Base-by-base conservation (phyloP, 495 filamentous ascomycete species). In the Cairneyella variabilis region DNA sequence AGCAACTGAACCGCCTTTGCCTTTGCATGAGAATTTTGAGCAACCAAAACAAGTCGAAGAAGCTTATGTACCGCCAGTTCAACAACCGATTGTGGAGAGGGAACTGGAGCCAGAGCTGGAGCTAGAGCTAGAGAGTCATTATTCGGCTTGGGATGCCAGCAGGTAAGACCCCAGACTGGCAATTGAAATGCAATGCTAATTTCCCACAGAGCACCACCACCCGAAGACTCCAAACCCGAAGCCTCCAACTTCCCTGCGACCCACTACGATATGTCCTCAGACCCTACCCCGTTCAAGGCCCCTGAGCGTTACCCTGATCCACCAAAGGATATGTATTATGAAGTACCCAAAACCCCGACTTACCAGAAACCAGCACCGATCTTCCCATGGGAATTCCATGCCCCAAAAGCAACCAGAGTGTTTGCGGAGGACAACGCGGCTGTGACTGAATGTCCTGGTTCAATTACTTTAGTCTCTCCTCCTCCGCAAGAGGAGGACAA, bases 331-430 rank as follows among this genome's bases (percentile, higher is more conserved):
- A 88, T 93, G 86, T 92, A 83, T 72, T 93, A 91, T 61, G 70
- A 91, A 58, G 77, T 91, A 18, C 90, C 89, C 2, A 73, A 76
- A 48, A 76, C 73, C 10, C 78, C 77, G 21, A 69, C 77, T 40
- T 71, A 74, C 20, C 68, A 83, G 53, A 78, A 74, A 51, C 76
- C 83, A 2, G 76, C 77, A 32, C 76, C 83, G 6, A 76, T 96
- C 26, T 97, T 97, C 69, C 91, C 90, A 12, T 97, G 91, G 91
- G 91, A 97, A 64, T 64, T 59, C 20, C 66, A 79, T 42, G 76
- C 77, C 28, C 75, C 83, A 0, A 79, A 72, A 62, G 76, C 91
- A 1, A 84, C 86, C 20, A 83, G 91, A 22, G 77, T 91, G 17
- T 96, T 96, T 58, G 61, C 76, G 5, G 77, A 85, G 32, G 82